Base-by-base conservation (phyloP, 345 rosid species). In the Pugionium dolabratum region DNA sequence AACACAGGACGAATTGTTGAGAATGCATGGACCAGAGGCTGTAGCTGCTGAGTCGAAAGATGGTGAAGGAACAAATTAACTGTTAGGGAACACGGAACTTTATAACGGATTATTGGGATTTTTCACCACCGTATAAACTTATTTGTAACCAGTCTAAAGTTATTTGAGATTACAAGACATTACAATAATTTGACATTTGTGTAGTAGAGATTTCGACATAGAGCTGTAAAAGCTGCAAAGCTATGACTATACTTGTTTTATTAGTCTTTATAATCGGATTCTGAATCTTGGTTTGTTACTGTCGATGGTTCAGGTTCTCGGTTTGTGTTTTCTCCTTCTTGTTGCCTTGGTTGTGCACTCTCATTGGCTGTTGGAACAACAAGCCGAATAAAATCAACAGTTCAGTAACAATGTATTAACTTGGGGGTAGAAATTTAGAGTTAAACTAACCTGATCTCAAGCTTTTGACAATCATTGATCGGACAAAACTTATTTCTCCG, bases 1-100 rank as follows among this genome's bases (percentile, higher is more conserved):
- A 26, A 54, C 59, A 67, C 90, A 95, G 99, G 97, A 88, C 7
- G 96, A 94, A 69, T 72, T 94, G 76, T 70, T 80, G 1, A 75
- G 79, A 31, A 30, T 85, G 31, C 87, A 84, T 34, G 96, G 97
- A 75, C 82, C 96, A 28, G 95, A 88, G 43, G 90, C 82, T 2
- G 75, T 90, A 33, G 88, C 88, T 66, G 64, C 79, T 3, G 64
- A 54, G 18, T 75, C 85, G 3, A 69, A 5, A 2, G 80, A 64
- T 27, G 81, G 70, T 2, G 89, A 83, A 42, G 80, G 74, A 31
- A 75, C 59, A 62, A 65, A 80, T 48, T 84, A 59, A 72, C 76
- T 51, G 8, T 4, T 62, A 67, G 73, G 59, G 48, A 27, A 59
- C 40, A 2, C 51, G 63, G 58, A 65, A 34, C 6, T 32, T 27